Percentiles rank a stretch among this genome's conserved stretches.
phyloP scores from a whole-genome alignment of 208 protist species.

The Crithidia fasciculata region DNA sequence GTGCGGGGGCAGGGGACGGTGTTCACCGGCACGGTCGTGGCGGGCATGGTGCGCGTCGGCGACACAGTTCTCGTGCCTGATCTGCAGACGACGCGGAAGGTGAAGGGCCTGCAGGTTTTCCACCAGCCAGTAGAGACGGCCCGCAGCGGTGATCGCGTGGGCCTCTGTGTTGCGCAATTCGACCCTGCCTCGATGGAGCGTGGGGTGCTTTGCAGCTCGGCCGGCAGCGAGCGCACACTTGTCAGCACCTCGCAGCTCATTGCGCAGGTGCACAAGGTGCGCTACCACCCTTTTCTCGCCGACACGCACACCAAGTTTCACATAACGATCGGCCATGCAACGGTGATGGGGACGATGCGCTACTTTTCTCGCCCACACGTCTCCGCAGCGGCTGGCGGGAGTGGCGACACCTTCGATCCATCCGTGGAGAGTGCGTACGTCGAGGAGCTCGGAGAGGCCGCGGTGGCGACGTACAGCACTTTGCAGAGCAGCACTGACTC shows the following conservation, averaged over 20 bases:
- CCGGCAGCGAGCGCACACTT: conserved; percentile 11
- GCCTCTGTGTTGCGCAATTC: conserved; percentile 93
- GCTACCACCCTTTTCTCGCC: conserved; percentile 76
- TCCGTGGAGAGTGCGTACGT: conserved; percentile 46
- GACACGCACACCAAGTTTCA: conserved; percentile 77
- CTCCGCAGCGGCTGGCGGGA: background rate
- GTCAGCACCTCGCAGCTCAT: conserved; percentile 40
- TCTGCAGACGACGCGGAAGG: conserved; percentile 71
- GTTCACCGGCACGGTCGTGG: conserved; percentile 96
- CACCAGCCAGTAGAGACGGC: conserved; percentile 79
- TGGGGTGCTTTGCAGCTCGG: conserved; percentile 73
- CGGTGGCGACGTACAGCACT: conserved; percentile 29
- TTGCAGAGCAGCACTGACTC: no score
- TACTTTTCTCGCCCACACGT: conserved; percentile 57
- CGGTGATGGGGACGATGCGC: conserved; percentile 83
- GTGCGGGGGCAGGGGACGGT: conserved; percentile 97
- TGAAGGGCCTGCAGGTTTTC: conserved; percentile 97
- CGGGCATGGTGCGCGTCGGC: conserved; percentile 79
- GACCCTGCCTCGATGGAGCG: conserved; percentile 90
- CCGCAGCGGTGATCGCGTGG: conserved; percentile 88
- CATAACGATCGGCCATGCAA: conserved; percentile 87
- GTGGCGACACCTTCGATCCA: conserved; percentile 19
- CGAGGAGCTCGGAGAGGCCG: conserved; percentile 52
- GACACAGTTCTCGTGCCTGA: conserved; percentile 92
- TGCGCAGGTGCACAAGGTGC: conserved; percentile 71